These are phyloP conservation scores for Pythium rhizo-oryzae DNA, from an alignment of 352 stramenopile species.

Conservation along the genomic window DNA sequence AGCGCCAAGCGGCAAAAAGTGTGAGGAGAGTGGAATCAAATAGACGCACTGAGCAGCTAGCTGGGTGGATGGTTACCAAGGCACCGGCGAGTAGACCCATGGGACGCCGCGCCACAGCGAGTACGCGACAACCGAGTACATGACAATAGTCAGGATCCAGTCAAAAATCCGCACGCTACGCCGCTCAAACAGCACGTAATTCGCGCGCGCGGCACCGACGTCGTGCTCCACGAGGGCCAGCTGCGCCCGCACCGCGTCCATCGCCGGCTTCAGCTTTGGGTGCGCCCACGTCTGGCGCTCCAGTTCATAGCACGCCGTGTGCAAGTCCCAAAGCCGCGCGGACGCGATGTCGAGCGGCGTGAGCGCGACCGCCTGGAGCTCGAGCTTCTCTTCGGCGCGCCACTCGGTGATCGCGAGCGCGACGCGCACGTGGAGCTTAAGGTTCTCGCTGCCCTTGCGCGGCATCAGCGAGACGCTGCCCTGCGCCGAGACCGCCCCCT, in stretches of 20 bases:
- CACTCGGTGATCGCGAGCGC: neutral
- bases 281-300: neutral
- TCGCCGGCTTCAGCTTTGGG: neutral
- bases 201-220: neutral
- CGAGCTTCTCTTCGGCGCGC: neutral
- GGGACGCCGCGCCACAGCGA: neutral
- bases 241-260: neutral
- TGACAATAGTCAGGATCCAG: neutral
- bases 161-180: neutral
- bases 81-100: too few species aligned
- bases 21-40: neutral
- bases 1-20: constrained; percentile 18
- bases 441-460: neutral
- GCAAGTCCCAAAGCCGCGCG: neutral
- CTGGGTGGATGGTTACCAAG: neutral
- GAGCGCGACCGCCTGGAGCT: neutral
- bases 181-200: neutral
- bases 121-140: neutral
- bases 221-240: neutral
- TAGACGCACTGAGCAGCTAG: neutral
- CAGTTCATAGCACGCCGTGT: neutral
- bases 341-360: neutral
- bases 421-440: neutral
- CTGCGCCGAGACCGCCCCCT: neutral
- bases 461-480: neutral